Evolutionary conservation across 73 alveolate genomes (phyloP).

Genomic region (Paramecium caudatum): DNA sequence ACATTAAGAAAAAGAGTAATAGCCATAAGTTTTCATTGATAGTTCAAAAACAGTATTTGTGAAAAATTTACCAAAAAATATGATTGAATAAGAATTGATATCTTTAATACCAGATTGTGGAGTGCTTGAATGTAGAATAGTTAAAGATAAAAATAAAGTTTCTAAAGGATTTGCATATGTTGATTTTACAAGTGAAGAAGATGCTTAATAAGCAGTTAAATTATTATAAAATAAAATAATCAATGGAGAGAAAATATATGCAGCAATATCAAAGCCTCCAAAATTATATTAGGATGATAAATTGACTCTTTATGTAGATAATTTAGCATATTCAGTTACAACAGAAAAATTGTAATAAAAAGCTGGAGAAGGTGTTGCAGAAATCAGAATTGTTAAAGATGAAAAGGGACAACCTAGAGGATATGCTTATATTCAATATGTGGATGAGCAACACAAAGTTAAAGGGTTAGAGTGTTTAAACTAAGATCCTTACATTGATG

Average conservation of each 20-base stretch:
- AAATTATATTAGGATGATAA: slow-evolving; percentile 64
- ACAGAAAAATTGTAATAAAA: slow-evolving; percentile 4
- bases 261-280: slow-evolving; percentile 74
- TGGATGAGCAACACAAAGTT: slow-evolving; percentile 6
- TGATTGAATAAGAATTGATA: neutral
- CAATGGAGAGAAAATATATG: slow-evolving; percentile 60
- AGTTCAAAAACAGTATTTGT: slow-evolving; percentile 64
- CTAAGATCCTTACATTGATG: slow-evolving; percentile 57
- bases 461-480: slow-evolving; percentile 24
- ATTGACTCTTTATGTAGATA: slow-evolving; percentile 60
- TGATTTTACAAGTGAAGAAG: slow-evolving; percentile 68
- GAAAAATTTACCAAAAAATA: slow-evolving; percentile 53
- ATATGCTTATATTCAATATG: slow-evolving; percentile 71
- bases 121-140: slow-evolving; percentile 72
- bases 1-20: neutral
- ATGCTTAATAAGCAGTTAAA: slow-evolving; percentile 63
- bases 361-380: slow-evolving; percentile 29
- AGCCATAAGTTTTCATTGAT: slow-evolving; percentile 1
- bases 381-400: slow-evolving; percentile 72
- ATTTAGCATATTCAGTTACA: slow-evolving; percentile 50
- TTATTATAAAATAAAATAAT: slow-evolving; percentile 39
- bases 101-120: neutral
- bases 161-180: slow-evolving; percentile 73
- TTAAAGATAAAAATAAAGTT: slow-evolving; percentile 57
- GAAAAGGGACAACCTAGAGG: slow-evolving; percentile 71